A percentile compares a stretch with the other conserved stretches of the same genome.
phyloP scores from a whole-genome alignment of 768 basidiomycete species.

The Lentinus tigrinus region DNA sequence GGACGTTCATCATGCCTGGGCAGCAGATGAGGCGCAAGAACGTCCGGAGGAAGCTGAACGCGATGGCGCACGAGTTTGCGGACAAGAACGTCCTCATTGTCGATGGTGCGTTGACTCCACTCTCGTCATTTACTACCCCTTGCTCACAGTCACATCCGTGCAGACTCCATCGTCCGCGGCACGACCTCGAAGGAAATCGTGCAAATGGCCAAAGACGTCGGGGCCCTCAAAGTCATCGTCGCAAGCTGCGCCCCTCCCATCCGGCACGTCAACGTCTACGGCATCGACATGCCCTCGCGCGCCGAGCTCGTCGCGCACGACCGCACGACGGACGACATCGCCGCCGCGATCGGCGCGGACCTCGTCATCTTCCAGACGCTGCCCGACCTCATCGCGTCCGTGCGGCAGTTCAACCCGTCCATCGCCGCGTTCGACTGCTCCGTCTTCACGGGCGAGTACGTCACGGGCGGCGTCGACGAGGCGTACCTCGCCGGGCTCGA shows the following conservation, averaged over 20 bases:
- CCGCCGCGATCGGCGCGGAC: slow-evolving; percentile 86
- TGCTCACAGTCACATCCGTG: background rate
- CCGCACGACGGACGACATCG: slow-evolving; percentile 70
- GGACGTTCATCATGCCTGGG: slow-evolving; percentile 99
- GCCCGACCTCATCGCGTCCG: slow-evolving; percentile 81
- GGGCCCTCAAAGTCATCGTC: slow-evolving; percentile 92
- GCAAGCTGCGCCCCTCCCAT: slow-evolving; percentile 98
- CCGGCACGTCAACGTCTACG: slow-evolving; percentile 94
- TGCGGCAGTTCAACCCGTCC: slow-evolving; percentile 76
- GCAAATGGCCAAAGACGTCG: slow-evolving; percentile 99
- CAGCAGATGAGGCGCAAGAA: slow-evolving; percentile 95
- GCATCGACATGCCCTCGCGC: slow-evolving; percentile 99
- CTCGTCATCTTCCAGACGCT: slow-evolving; percentile 95
- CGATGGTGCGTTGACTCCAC: slow-evolving; percentile 61
- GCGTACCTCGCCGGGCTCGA: slow-evolving; percentile 77
- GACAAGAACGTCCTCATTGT: slow-evolving; percentile 93
- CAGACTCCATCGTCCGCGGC: slow-evolving; percentile 97
- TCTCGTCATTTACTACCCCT: background rate
- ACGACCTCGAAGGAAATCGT: slow-evolving; percentile 99
- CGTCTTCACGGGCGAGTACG: slow-evolving; percentile 95
- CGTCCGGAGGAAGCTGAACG: slow-evolving; percentile 92
- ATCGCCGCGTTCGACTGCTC: slow-evolving; percentile 91
- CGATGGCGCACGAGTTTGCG: slow-evolving; percentile 96
- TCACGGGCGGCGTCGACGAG: slow-evolving; percentile 90
- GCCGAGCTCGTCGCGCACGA: slow-evolving; percentile 86